Evolutionary conservation across 768 basidiomycete species (phyloP), one percentile per base, ranked within the genome.

Genomic region (Boletus speciosus): DNA sequence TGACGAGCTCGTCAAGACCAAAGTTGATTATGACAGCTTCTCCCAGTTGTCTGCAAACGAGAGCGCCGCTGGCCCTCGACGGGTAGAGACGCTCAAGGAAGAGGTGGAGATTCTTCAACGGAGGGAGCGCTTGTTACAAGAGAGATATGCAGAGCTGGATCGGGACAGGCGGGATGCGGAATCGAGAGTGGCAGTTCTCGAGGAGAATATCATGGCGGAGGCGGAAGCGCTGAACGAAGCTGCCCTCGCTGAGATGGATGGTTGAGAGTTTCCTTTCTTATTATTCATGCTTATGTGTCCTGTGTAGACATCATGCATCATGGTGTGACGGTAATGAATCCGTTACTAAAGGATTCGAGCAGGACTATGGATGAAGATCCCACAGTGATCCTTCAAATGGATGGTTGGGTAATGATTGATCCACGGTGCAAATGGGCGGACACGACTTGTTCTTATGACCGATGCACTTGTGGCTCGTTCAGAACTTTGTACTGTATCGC

Each of bases 121-220:
- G 54, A 77, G 90, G 60, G 97, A 98, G 72, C 74, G 78, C 50
- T 71, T 82, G 61, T 73, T 97, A 60, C 97, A 99, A 72, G 80
- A 80, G 60, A 75, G 83, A 46, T 97, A 96, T 70, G 84, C 82
- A n/a, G 94, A 94, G 61, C 69, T 98, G 57, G 83, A 86, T 52
- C 73, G 76, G 53, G 88, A 93, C 72, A 76, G 82, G 61, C 72
- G 78, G 47, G 86, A 87, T 46, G 73, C 80, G 3, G 78, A 80
- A 62, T 75, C 72, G 21, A 78, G 85, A 44, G 78, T 91, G 32
- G 77, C 77, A 4, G 71, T 66, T 43, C 73, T 92, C 65, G 95
- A 98, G 68, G 95, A 97, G 72, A 84, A 82, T 74, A 71, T 96
- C 61, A 93, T 93, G 87, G 79, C 75, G 5, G 88, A 92, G 67